A percentile compares a stretch with the other conserved stretches of the same genome.
phyloP scores from a whole-genome alignment of 176 grass and related monocot genomes.

The Alopecurus myosuroides region DNA sequence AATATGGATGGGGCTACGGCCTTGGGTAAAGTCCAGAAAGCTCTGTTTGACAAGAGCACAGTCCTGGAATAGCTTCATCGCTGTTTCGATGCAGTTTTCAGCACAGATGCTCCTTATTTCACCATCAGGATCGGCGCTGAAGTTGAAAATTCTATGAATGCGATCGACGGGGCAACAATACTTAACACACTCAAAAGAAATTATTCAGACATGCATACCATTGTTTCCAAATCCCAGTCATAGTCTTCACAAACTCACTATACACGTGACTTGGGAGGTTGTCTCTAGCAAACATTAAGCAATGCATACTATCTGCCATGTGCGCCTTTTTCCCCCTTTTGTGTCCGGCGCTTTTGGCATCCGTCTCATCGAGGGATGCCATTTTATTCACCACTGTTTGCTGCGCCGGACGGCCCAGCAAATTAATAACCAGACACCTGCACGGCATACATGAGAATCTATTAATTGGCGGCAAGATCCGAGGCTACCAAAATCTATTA shows the following conservation, averaged over 20 bases:
- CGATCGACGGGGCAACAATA: neutral
- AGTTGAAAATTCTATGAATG: neutral
- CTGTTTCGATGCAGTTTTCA: neutral
- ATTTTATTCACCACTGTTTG: neutral
- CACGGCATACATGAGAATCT: neutral
- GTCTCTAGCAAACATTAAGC: neutral
- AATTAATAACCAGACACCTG: slow-evolving; percentile 16
- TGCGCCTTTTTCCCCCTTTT: neutral
- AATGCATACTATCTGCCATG: neutral
- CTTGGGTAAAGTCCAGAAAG: slow-evolving; percentile 14
- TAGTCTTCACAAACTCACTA: neutral
- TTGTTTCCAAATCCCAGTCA: neutral
- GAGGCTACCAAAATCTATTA: neutral
- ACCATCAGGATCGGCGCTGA: slow-evolving; percentile 25
- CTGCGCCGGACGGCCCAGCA: neutral
- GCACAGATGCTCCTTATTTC: slow-evolving; percentile 10
- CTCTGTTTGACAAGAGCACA: neutral
- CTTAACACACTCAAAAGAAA: neutral
- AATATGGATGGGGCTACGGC: neutral
- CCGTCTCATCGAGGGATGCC: neutral
- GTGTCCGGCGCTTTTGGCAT: neutral
- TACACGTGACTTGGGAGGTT: neutral
- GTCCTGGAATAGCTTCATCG: neutral
- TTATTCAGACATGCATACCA: neutral
- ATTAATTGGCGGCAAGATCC: neutral